A percentile compares a stretch with the other conserved stretches of the same genome.
phyloP scores from a whole-genome alignment of 2,329 filamentous ascomycete genomes.

The Scorias spongiosa region DNA sequence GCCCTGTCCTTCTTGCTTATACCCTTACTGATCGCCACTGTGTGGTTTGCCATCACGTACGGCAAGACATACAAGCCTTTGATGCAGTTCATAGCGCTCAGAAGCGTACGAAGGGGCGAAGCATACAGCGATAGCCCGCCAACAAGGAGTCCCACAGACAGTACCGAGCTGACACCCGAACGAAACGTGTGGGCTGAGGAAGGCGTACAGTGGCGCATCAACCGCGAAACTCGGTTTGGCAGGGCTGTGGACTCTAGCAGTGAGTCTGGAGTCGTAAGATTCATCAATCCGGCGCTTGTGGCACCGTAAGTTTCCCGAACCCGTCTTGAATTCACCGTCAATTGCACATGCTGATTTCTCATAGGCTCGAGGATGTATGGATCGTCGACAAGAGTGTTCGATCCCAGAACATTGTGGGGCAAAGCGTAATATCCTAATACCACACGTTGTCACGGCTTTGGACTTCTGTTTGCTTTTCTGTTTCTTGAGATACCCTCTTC shows the following conservation, averaged over 20 bases:
- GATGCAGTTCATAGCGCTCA: slow-evolving; percentile 80
- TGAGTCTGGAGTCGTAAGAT: slow-evolving; percentile 49
- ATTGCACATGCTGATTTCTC: slow-evolving; percentile 5
- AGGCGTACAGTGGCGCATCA: slow-evolving; percentile 4
- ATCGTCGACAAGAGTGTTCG: slow-evolving; percentile 27
- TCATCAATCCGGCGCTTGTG: slow-evolving; percentile 63
- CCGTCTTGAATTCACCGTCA: not conserved
- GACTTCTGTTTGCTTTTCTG: not conserved
- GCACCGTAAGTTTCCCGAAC: slow-evolving; percentile 38
- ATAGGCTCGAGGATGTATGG: slow-evolving; percentile 55
- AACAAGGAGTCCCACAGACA: slow-evolving; percentile 10
- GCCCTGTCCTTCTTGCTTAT: slow-evolving; percentile 56
- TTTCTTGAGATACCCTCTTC: too few species aligned
- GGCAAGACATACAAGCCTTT: slow-evolving; percentile 69
- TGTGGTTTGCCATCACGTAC: slow-evolving; percentile 84
- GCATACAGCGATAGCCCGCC: slow-evolving; percentile 29
- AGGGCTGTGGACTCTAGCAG: slow-evolving; percentile 58
- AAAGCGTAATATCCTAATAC: not conserved
- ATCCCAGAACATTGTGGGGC: not conserved
- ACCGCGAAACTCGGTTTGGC: slow-evolving; percentile 20
- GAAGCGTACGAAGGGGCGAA: slow-evolving; percentile 58
- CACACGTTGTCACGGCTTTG: not conserved
- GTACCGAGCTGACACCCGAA: slow-evolving; percentile 14
- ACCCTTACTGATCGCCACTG: slow-evolving; percentile 62
- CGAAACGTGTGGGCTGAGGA: slow-evolving; percentile 25